A percentile compares a stretch with the other conserved stretches of the same genome.
Conservation (phyloP, 352 stramenopile species). For the Phytophthora ohioensis region DNA sequence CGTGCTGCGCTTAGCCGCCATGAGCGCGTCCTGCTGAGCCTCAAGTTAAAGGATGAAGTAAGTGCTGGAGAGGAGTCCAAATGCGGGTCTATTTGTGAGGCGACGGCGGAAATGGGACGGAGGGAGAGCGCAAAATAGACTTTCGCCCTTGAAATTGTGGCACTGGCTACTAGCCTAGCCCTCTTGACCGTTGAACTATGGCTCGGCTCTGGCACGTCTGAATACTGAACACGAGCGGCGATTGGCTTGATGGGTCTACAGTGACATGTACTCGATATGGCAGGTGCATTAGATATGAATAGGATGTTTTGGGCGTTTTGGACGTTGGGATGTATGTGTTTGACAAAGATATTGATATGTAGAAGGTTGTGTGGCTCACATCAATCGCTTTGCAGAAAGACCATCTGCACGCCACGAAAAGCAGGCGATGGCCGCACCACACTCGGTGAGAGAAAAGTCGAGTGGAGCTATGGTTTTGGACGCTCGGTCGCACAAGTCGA, state of each 20-base stretch:
- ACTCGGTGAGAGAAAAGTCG: not conserved
- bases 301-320: not conserved
- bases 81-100: constrained; percentile 31
- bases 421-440: constrained; percentile 1
- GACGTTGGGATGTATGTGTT: not conserved
- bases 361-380: not conserved
- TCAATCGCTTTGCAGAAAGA: constrained; percentile 3
- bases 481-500: not conserved
- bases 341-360: not conserved
- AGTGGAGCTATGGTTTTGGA: not conserved
- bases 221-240: constrained; percentile 3
- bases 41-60: no score
- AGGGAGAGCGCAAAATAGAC: constrained; percentile 37
- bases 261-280: not conserved
- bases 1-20: constrained; percentile 40
- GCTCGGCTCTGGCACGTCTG: not conserved
- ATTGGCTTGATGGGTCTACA: constrained; percentile 19
- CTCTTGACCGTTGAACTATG: constrained; percentile 10
- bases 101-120: constrained; percentile 14
- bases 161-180: constrained; percentile 11
- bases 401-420: constrained; percentile 14
- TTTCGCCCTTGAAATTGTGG: not conserved
- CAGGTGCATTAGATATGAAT: not conserved
- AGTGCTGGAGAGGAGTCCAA: not conserved
- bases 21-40: constrained; percentile 9